Evolutionary conservation across 345 rosid species (phyloP), one percentile per base, ranked within the genome.

Genomic region (Corymbia maculata): DNA sequence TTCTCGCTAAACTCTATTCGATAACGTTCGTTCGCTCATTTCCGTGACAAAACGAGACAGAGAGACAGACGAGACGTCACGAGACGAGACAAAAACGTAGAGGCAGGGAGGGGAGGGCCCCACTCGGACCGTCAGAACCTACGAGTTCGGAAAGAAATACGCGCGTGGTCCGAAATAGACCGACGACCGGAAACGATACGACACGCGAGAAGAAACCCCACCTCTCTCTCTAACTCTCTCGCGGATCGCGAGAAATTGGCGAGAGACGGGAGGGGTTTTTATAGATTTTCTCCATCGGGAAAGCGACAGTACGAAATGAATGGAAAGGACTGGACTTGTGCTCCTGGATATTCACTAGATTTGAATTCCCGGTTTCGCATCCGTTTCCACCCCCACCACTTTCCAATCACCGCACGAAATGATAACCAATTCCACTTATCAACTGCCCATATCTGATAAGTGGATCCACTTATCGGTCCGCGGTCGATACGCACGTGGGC

Each of bases 301-400:
- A 89, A 91, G 89, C 89, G 94, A 93, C 93, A 90, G 91, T 30
- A 89, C 84, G 87, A 79, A 59, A 90, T 59, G 84, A 53, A 53
- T 50, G 85, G 85, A 92, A 55, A 16, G 87, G 89, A 93, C 91
- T 95, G 97, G 97, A 95, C 96, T 90, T 92, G 92, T 91, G 94
- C 68, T 2, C 84, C 30, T 92, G 94, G 92, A 95, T 93, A 94
- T 95, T 92, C 95, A 94, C 93, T 90, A 87, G 91, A 94, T 95
- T 95, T 95, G 92, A 95, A 93, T 93, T 89, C 53, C 89, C 92
- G 91, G 93, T 93, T 94, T 94, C 90, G 92, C 90, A 92, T 95
- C 98, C 98, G 98, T 9, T 87, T 26, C 79, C 59, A 17, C 86
- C 32, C 10, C 16, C 26, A 30, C 5, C 32, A 45, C 32, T 50